Conservation (phyloP, 1,284 basidiomycete genomes). For the Stygiomarasmius scandens region DNA sequence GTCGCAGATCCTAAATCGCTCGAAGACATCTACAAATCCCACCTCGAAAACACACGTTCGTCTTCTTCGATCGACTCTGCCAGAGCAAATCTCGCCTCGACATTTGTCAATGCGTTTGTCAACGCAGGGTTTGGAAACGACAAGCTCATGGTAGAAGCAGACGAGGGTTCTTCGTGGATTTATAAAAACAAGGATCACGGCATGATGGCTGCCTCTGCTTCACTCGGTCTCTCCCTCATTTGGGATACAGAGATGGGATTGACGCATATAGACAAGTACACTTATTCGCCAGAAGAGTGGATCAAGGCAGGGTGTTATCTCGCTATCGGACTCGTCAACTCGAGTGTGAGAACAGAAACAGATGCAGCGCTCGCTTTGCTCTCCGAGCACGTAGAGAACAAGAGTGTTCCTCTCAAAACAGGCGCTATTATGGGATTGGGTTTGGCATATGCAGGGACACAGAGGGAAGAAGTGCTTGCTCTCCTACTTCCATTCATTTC, state of each 20-base stretch:
- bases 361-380: slow-evolving; percentile 94
- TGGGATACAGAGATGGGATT: slow-evolving; percentile 98
- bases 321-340: slow-evolving; percentile 93
- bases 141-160: slow-evolving; percentile 95
- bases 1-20: slow-evolving; percentile 89
- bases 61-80: slow-evolving; percentile 81
- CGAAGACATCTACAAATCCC: slow-evolving; percentile 98
- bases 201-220: slow-evolving; percentile 97
- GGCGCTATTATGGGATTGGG: slow-evolving; percentile 91
- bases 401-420: slow-evolving; percentile 82
- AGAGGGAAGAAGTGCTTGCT: slow-evolving; percentile 84
- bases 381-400: slow-evolving; percentile 90
- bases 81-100: slow-evolving; percentile 91
- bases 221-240: slow-evolving; percentile 88
- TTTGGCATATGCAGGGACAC: slow-evolving; percentile 92
- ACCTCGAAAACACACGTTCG: slow-evolving; percentile 87
- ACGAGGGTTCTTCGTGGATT: slow-evolving; percentile 97
- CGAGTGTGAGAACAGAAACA: slow-evolving; percentile 88
- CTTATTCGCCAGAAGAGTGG: slow-evolving; percentile 94
- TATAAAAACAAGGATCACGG: slow-evolving; percentile 99
- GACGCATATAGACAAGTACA: slow-evolving; percentile 96
- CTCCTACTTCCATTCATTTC: slow-evolving; percentile 80
- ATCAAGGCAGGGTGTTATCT: slow-evolving; percentile 96
- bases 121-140: slow-evolving; percentile 99
- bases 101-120: slow-evolving; percentile 98